Base-by-base conservation (phyloP, 148 eudicot species). In the Chenopodium berlandieri region DNA sequence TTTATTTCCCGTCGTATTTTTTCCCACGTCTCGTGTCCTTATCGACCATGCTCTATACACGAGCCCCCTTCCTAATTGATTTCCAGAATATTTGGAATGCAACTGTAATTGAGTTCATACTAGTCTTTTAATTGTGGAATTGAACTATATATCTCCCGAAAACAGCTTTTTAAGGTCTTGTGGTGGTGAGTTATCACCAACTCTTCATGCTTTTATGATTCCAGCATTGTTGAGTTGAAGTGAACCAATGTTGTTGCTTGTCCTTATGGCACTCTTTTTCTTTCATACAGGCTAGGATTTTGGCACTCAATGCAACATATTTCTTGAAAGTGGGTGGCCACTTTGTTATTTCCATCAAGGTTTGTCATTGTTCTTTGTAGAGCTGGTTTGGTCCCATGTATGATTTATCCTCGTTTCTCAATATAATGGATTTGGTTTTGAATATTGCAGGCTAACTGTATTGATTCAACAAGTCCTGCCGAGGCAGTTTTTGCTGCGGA, bases 311-410 rank as follows among this genome's bases (percentile, higher is more conserved):
- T 85, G 94, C 93, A 1, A 84, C 93, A 16, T 90, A 89, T 81
- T 93, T 91, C 86, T 79, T 93, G 76, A 93, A 91, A 87, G 84
- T 87, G 4, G 97, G 93, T 25, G 97, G 93, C 48, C 90, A 93
- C 82, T 93, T 93, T 80, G 97, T 96, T 32, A 94, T 94, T 69
- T 92, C 95, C 63, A 94, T 96, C 82, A 95, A 95, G 97, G 99
- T 95, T 79, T 75, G 88, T 64, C 2, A 25, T 31, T 20, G 16
- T 54, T 37, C 73, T 34, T 52, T 20, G 4, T 10, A 8, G 10
- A 73, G 10, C 67, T 16, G 34, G 25, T 78, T 54, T 58, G 19
- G 4, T 46, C 9, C 2, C n/a, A 2, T 48, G 11, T 13, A 1
- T 76, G 2, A 14, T 62, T 19, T 73, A 4, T 6, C 4, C n/a